A percentile compares a stretch with the other conserved stretches of the same genome.
phyloP scores from a whole-genome alignment of 2,329 filamentous ascomycete genomes.

The Dryadomyces quercus-mongolicae region DNA sequence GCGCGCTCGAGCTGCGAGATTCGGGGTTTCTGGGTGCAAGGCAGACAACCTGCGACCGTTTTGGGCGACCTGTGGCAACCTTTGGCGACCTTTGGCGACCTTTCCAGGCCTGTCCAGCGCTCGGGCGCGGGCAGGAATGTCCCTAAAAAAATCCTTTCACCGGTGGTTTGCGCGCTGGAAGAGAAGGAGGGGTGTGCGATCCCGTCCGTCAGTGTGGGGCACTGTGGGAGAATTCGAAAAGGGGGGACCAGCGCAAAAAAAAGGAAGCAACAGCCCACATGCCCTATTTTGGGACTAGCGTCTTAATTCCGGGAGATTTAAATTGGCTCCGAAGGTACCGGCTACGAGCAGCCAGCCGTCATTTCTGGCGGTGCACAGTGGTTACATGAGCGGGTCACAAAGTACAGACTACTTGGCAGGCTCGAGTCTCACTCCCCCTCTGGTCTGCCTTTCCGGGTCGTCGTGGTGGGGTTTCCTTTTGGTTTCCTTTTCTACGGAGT shows the following conservation, averaged over 20 bases:
- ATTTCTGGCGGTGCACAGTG: not conserved
- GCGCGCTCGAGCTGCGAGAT: not conserved
- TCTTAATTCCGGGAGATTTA: slow-evolving; percentile 13
- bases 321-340: slow-evolving; percentile 10
- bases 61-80: not conserved
- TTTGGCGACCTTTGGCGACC: too few species aligned
- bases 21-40: not conserved
- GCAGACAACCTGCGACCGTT: not conserved
- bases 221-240: slow-evolving; percentile 3
- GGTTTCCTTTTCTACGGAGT: not conserved
- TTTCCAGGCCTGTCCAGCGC: too few species aligned
- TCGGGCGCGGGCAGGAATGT: not conserved
- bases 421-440: not conserved
- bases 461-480: not conserved
- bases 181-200: not conserved
- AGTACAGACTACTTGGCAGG: not conserved
- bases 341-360: slow-evolving; percentile 4
- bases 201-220: slow-evolving; percentile 1
- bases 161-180: not conserved
- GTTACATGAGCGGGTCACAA: not conserved
- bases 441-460: not conserved
- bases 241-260: not conserved
- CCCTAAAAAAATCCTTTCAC: not conserved
- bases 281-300: slow-evolving; percentile 8
- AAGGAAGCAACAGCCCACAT: slow-evolving; percentile 7